Percentiles rank a stretch among this genome's conserved stretches.
phyloP scores from a whole-genome alignment of 768 basidiomycete species.

The Sporobolomyces pararoseus region DNA sequence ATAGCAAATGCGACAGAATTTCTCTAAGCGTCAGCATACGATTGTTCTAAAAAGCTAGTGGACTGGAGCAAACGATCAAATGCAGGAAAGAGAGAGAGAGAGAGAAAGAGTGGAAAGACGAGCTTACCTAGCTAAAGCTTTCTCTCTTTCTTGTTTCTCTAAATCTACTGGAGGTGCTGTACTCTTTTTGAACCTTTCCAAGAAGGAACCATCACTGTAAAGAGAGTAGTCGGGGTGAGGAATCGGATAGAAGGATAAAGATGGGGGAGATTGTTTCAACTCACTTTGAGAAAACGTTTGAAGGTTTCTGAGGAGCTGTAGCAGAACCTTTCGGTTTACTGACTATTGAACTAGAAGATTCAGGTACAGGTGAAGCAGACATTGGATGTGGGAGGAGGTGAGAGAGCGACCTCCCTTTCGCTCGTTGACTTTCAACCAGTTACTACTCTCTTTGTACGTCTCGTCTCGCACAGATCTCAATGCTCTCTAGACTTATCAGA shows the following conservation, averaged over 20 bases:
- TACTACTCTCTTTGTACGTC: neutral
- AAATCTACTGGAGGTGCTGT: neutral
- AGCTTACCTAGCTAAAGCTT: constrained; percentile 29
- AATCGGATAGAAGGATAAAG: neutral
- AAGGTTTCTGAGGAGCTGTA: constrained; percentile 3
- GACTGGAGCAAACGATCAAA: neutral
- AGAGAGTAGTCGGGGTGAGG: neutral
- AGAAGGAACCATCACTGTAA: constrained; percentile 36
- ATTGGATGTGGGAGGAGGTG: neutral
- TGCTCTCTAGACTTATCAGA: neutral
- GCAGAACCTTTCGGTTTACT: neutral
- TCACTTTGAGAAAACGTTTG: constrained; percentile 36
- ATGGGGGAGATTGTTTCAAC: constrained; percentile 4
- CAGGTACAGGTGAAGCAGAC: constrained; percentile 26
- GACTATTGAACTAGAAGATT: constrained; percentile 1
- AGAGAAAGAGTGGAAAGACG: too few relatives aligned
- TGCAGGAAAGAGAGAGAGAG: neutral
- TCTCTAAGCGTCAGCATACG: constrained; percentile 11
- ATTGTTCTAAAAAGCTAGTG: neutral
- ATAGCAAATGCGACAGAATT: neutral
- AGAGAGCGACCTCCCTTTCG: neutral
- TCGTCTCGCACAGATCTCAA: neutral
- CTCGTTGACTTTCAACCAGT: neutral
- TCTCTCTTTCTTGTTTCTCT: constrained; percentile 31
- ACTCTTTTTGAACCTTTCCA: constrained; percentile 30